phyloP scores from a whole-genome alignment of 1,284 basidiomycete genomes.

The Trichosporon asahii region DNA sequence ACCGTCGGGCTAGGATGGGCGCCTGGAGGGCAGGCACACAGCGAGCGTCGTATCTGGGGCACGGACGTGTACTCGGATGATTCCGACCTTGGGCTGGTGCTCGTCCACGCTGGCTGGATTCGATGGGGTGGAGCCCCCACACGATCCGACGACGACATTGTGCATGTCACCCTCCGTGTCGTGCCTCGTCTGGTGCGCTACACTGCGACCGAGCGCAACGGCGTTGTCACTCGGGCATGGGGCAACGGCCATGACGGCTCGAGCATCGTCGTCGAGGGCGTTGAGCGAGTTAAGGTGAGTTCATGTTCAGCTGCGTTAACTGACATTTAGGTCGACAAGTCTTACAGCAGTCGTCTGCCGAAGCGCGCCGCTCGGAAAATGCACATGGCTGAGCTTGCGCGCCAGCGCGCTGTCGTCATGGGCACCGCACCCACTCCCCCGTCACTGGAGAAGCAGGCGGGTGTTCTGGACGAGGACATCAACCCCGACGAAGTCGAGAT shows the following conservation, averaged over 20 bases:
- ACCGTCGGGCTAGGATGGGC: conserved; percentile 26
- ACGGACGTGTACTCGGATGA: conserved; percentile 62
- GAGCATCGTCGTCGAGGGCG: conserved; percentile 56
- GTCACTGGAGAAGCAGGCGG: conserved; percentile 13
- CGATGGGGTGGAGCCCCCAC: conserved; percentile 36
- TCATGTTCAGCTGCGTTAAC: background rate
- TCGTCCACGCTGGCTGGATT: conserved; percentile 58
- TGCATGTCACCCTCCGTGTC: conserved; percentile 55
- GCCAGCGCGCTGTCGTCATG: conserved; percentile 12
- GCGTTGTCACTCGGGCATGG: conserved; percentile 56
- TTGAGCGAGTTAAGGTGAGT: conserved; percentile 51
- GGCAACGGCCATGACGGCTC: conserved; percentile 60
- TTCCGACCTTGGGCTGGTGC: conserved; percentile 57
- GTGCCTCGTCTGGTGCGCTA: conserved; percentile 57
- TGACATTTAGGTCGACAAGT: conserved; percentile 27
- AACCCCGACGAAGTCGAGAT: background rate
- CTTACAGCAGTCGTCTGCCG: conserved; percentile 20
- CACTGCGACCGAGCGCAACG: conserved; percentile 55
- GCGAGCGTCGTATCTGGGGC: conserved; percentile 55
- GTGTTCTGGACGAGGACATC: conserved; percentile 26
- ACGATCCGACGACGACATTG: conserved; percentile 35
- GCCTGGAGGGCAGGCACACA: conserved; percentile 17
- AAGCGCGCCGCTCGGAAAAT: conserved; percentile 24
- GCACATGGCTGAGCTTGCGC: conserved; percentile 25
- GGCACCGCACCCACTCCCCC: conserved; percentile 3